Percentiles rank a stretch among this genome's conserved stretches.
Evolutionary conservation across 2,329 filamentous ascomycete genomes (phyloP).

Genomic region (Fonsecaea monophora): DNA sequence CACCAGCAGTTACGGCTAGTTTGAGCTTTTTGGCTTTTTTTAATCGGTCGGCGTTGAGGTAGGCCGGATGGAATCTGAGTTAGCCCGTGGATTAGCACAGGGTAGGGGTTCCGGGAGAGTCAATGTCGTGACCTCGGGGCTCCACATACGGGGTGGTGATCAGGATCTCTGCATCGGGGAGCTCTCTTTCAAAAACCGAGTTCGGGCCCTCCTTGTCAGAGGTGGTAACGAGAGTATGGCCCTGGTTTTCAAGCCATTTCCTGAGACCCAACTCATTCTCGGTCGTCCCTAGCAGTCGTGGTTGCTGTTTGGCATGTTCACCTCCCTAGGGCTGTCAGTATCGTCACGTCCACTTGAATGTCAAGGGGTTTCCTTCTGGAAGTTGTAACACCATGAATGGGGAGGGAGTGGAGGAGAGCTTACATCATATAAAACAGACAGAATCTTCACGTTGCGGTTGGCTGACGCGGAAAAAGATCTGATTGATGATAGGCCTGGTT

Average conservation of each 20-base stretch:
- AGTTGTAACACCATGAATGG: not conserved
- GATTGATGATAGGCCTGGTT: not conserved
- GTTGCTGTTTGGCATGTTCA: slow-evolving; percentile 87
- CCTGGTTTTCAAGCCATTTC: slow-evolving; percentile 96
- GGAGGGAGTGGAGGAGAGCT: slow-evolving; percentile 45
- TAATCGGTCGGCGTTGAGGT: slow-evolving; percentile 94
- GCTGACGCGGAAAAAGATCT: slow-evolving; percentile 56
- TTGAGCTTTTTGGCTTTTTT: slow-evolving; percentile 99
- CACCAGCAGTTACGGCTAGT: slow-evolving; percentile 94
- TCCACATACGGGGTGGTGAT: slow-evolving; percentile 86
- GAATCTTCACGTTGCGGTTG: slow-evolving; percentile 87
- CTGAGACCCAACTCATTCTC: slow-evolving; percentile 98
- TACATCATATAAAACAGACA: slow-evolving; percentile 91
- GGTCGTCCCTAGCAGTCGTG: slow-evolving; percentile 87
- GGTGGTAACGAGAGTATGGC: slow-evolving; percentile 95
- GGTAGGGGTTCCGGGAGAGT: slow-evolving; percentile 38
- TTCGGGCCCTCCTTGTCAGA: slow-evolving; percentile 95
- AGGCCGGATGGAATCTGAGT: slow-evolving; percentile 93
- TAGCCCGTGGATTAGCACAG: slow-evolving; percentile 13
- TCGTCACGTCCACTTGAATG: not conserved
- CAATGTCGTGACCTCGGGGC: not conserved
- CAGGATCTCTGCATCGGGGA: slow-evolving; percentile 96
- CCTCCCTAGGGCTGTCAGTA: slow-evolving; percentile 61
- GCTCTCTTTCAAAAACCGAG: slow-evolving; percentile 93
- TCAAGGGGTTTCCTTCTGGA: slow-evolving; percentile 11